These are phyloP conservation scores for Moniliophthora roreri DNA, from an alignment of 1,284 basidiomycete species.

Conservation along the genomic window DNA sequence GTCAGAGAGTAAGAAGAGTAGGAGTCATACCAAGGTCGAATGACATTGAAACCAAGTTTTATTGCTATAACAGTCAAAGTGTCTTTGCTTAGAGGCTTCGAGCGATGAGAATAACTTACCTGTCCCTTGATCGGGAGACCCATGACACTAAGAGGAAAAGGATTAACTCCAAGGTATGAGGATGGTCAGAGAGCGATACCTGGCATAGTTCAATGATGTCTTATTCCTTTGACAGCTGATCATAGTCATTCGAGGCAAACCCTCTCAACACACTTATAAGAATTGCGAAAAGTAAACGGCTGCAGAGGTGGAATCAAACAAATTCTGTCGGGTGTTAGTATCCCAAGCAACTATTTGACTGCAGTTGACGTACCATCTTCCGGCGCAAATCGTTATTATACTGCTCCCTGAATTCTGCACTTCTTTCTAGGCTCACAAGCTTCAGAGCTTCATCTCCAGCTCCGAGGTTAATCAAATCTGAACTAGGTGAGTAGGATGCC, in stretches of 20 bases:
- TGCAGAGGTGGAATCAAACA: slow-evolving; percentile 60
- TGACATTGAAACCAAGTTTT: slow-evolving; percentile 64
- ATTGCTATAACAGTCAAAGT: slow-evolving; percentile 37
- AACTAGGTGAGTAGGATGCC: slow-evolving; percentile 4
- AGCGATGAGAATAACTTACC: slow-evolving; percentile 28
- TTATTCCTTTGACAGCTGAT: slow-evolving; percentile 48
- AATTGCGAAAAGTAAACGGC: slow-evolving; percentile 70
- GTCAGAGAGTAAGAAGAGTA: slow-evolving; percentile 4
- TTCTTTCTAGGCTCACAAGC: slow-evolving; percentile 54
- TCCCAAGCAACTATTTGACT: neutral
- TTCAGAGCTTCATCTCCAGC: slow-evolving; percentile 58
- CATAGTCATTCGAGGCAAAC: neutral
- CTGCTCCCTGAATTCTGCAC: slow-evolving; percentile 56
- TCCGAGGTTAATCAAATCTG: slow-evolving; percentile 28
- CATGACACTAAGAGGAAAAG: slow-evolving; percentile 49
- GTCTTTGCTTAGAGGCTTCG: slow-evolving; percentile 3
- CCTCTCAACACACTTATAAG: slow-evolving; percentile 37
- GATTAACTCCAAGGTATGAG: slow-evolving; percentile 4
- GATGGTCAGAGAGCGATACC: slow-evolving; percentile 29
- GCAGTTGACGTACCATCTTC: slow-evolving; percentile 51
- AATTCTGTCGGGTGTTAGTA: slow-evolving; percentile 39
- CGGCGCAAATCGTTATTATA: slow-evolving; percentile 54
- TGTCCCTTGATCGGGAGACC: slow-evolving; percentile 62
- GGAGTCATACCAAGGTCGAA: slow-evolving; percentile 53
- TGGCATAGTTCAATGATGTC: slow-evolving; percentile 67